Evolutionary conservation across 2,329 filamentous ascomycete species (phyloP).

Genomic region (Pseudogymnoascus sp.): DNA sequence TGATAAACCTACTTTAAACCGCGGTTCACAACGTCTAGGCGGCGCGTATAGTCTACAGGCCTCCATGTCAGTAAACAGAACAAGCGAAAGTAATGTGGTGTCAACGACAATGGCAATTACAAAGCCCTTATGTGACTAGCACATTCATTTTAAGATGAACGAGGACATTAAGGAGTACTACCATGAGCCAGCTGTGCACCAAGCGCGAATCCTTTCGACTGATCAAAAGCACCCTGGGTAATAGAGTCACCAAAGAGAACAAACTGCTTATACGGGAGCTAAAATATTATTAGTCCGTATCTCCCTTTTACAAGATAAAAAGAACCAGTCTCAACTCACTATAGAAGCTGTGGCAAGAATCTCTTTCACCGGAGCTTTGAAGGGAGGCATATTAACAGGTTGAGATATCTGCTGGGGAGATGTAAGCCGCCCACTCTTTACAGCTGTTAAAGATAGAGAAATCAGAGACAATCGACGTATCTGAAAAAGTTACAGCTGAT

Average conservation of each 20-base stretch:
- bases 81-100: not conserved
- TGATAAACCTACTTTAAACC: constrained; percentile 55
- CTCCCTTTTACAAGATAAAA: not conserved
- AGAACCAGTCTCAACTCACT: not conserved
- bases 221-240: constrained; percentile 59
- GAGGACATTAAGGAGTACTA: constrained; percentile 36
- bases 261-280: constrained; percentile 42
- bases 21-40: constrained; percentile 79
- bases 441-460: not conserved
- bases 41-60: constrained; percentile 61
- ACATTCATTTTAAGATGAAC: constrained; percentile 25
- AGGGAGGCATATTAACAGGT: not conserved
- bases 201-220: constrained; percentile 65
- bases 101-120: not conserved
- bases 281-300: not conserved
- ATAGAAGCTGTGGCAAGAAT: not conserved
- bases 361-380: not conserved
- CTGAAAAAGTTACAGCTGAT: not conserved
- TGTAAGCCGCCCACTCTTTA: not conserved
- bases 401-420: not conserved
- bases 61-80: not conserved
- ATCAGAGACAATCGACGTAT: not conserved
- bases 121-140: not conserved
- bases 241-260: constrained; percentile 89
- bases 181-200: constrained; percentile 58